Conservation (phyloP, 768 basidiomycete genomes). For the Tricholoma sp. region DNA sequence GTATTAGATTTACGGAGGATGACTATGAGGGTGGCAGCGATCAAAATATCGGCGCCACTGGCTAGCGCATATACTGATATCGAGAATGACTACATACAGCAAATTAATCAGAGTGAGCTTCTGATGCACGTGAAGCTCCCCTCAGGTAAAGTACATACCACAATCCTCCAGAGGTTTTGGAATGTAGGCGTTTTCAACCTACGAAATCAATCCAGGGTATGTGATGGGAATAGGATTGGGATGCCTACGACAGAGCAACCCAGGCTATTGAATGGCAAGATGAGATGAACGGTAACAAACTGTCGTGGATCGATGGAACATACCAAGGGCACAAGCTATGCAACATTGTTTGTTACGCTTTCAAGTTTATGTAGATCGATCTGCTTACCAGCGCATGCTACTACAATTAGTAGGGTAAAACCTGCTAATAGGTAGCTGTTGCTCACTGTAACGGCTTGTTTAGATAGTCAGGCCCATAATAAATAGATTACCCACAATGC, state of each 20-base stretch:
- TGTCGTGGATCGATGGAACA: conserved; percentile 3
- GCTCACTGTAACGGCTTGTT: conserved; percentile 27
- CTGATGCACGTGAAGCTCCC: background rate
- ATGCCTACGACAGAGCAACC: conserved; percentile 35
- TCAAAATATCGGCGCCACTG: conserved; percentile 42
- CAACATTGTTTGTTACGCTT: background rate
- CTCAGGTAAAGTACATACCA: conserved; percentile 24
- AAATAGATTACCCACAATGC: conserved; percentile 26
- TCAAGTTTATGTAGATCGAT: background rate
- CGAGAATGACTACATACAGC: conserved; percentile 32
- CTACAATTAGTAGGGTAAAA: conserved; percentile 25
- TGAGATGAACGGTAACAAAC: background rate
- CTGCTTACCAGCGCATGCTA: conserved; percentile 26
- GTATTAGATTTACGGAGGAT: conserved; percentile 45
- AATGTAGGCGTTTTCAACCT: conserved; percentile 37
- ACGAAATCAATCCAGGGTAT: background rate
- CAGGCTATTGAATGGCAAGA: conserved; percentile 25
- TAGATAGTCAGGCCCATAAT: background rate
- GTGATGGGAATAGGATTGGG: background rate
- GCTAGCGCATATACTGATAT: conserved; percentile 48
- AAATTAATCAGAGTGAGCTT: background rate
- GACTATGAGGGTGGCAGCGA: conserved; percentile 41
- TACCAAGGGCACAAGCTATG: conserved; percentile 30
- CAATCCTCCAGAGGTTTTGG: conserved; percentile 26
- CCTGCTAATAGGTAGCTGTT: conserved; percentile 28